Conservation (phyloP, 805 yeast species). For the Pichia ethanolica region DNA sequence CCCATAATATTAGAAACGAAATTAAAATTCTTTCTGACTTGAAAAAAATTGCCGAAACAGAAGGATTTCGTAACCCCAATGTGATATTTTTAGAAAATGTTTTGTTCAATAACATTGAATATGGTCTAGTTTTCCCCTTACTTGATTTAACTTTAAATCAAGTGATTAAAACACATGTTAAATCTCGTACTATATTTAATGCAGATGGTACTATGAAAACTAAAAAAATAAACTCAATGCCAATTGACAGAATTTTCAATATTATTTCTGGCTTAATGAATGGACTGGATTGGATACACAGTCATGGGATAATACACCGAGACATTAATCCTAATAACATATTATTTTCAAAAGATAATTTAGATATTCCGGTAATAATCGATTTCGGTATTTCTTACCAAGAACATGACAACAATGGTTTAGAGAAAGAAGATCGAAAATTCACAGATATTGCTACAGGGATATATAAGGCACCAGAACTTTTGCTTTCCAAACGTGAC, state of each 20-base stretch:
- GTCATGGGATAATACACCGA: conserved; percentile 57
- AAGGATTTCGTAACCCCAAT: not conserved
- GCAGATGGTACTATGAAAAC: conserved; percentile 13
- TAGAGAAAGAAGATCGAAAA: conserved; percentile 38
- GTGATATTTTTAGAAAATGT: conserved; percentile 14
- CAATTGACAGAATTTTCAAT: conserved; percentile 12
- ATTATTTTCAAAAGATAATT: conserved; percentile 22
- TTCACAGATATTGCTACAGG: conserved; percentile 61
- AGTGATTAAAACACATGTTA: conserved; percentile 28
- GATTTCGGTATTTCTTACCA: conserved; percentile 36
- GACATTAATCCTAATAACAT: conserved; percentile 74
- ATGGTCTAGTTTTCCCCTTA: conserved; percentile 37
- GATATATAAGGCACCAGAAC: conserved; percentile 67
- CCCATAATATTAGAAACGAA: conserved; percentile 46
- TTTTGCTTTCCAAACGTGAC: conserved; percentile 49
- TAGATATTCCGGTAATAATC: conserved; percentile 28
- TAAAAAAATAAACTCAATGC: conserved; percentile 12
- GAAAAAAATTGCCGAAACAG: conserved; percentile 1
- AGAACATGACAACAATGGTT: conserved; percentile 57
- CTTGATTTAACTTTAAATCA: conserved; percentile 30
- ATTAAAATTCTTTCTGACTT: conserved; percentile 29
- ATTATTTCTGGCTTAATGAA: conserved; percentile 32
- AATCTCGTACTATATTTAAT: conserved; percentile 21
- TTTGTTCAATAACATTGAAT: conserved; percentile 24
- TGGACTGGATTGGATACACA: conserved; percentile 60